Evolutionary conservation across 2,329 filamentous ascomycete genomes (phyloP), one percentile per base, ranked within the genome.

Genomic region (Zymoseptoria tritici): DNA sequence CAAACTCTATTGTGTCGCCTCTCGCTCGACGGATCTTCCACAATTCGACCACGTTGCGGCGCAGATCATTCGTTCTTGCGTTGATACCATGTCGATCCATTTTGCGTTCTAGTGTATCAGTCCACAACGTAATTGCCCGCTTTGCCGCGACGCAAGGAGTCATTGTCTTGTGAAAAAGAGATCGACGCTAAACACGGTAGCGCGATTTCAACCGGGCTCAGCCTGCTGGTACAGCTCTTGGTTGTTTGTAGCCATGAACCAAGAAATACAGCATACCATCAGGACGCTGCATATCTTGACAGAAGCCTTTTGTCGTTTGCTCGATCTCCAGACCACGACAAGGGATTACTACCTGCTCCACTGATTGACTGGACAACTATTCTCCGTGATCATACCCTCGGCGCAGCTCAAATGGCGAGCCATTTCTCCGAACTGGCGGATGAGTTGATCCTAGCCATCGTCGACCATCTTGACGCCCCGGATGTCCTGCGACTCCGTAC

Each of bases 381-480:
- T n/a, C 16, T 13, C 11, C 36, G 16, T n/a, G 36, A n/a, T n/a
- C 36, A 46, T 46, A 46, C 7, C 36, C 36, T 46, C 36, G 36
- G 36, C 36, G n/a, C 36, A n/a, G 7, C 36, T 13, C 36, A 4
- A 46, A 46, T 46, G 36, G 36, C 36, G 36, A 46, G 36, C 36
- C 36, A 2, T 46, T 46, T 46, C 36, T 46, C 36, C 31, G n/a
- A 49, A 8, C 51, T 58, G n/a, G 50, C 56, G 20, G 21, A 52
- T 5, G 56, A 58, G 56, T 31, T 54, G 31, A 46, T 58, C n/a
- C 20, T 58, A 20, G 51, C 56, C 19, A 58, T 58, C 19, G 51
- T 51, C 9, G 49, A 58, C 29, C 42, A 42, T 24, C 36, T 51
- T 9, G 49, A 24, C 6, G 16, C 49, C 6, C 22, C 56, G 8